Percentiles rank a stretch among this genome's conserved stretches.
These are phyloP conservation scores for Smallanthus sonchifolius DNA, from an alignment of 129 eudicot genomes.

Conservation along the genomic window DNA sequence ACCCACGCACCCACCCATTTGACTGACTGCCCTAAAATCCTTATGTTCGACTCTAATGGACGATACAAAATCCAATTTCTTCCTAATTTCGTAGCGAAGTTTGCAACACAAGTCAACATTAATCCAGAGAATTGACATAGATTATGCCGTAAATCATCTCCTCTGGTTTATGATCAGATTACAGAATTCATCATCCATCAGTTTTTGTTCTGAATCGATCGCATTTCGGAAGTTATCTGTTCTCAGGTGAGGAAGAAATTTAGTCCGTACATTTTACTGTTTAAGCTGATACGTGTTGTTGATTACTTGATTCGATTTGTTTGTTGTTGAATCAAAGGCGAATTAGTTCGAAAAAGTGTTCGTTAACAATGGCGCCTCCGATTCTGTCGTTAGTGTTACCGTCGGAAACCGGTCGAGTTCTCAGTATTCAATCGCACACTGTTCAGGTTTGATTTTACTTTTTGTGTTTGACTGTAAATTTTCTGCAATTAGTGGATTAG, in stretches of 20 bases:
- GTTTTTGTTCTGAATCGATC: constrained; percentile 5
- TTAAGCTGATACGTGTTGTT: background rate
- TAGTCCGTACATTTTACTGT: background rate
- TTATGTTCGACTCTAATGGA: background rate
- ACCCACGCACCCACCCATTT: too few species aligned
- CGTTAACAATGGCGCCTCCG: constrained; percentile 62
- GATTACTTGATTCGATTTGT: background rate
- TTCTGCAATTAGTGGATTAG: background rate
- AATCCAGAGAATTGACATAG: background rate
- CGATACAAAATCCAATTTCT: background rate
- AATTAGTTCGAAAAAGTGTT: constrained; percentile 35
- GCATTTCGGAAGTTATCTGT: constrained; percentile 14
- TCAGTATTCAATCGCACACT: constrained; percentile 96
- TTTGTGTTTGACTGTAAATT: background rate
- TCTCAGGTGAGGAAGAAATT: constrained; percentile 34
- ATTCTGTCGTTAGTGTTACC: constrained; percentile 80
- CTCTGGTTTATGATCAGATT: constrained; percentile 24
- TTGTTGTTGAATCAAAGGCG: constrained; percentile 25
- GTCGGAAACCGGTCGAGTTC: constrained; percentile 92
- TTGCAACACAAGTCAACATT: constrained; percentile 2
- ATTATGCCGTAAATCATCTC: background rate
- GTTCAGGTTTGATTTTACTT: constrained; percentile 55
- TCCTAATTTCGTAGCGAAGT: background rate
- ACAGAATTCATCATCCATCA: constrained; percentile 1
- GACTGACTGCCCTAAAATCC: constrained; percentile 13